Base-by-base conservation (phyloP, 2,329 filamentous ascomycete genomes). In the Colletotrichum sp. region DNA sequence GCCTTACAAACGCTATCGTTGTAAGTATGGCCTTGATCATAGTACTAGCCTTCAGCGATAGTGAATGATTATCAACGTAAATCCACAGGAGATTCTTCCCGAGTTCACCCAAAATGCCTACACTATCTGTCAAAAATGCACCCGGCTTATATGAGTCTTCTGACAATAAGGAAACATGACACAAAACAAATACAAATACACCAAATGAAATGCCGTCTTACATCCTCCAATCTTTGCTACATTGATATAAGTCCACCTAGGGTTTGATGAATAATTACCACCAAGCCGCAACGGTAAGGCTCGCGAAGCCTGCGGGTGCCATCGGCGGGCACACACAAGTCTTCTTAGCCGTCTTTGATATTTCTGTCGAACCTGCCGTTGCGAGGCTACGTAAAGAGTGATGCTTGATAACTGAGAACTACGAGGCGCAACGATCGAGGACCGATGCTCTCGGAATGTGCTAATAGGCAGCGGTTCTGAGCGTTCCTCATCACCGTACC, bases 21-120 rank as follows among this genome's bases (percentile, higher is more conserved):
- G 39, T n/a, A n/a, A 43, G 18, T 43, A n/a, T n/a, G 18, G 18
- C 2, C 18, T n/a, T 43, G 9, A 43, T 43, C 5, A 10, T 43
- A 4, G 39, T 10, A 1, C 18, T 10, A 43, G 9, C 18, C 18
- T 43, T n/a, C 9, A 12, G 18, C 18, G 2, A n/a, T 6, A 43
- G 5, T 43, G 2, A 1, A 18, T 39, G 9, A 10, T 43, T 12
- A 4, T 4, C 18, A 43, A n/a, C 39, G 9, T 3, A n/a, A 43
- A n/a, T 9, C 12, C 39, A 2, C 18, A 43, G 8, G 18, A n/a
- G 9, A 3, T 6, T 43, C 39, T 43, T 43, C 18, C 2, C 39
- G 4, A 43, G 18, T n/a, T n/a, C 39, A 43, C 9, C 3, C 8
- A n/a, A n/a, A 0, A 2, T 10, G 0, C 39, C 18, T 1, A 4